Evolutionary conservation across 2,329 filamentous ascomycete genomes (phyloP).

Genomic region (Nemania abortiva): DNA sequence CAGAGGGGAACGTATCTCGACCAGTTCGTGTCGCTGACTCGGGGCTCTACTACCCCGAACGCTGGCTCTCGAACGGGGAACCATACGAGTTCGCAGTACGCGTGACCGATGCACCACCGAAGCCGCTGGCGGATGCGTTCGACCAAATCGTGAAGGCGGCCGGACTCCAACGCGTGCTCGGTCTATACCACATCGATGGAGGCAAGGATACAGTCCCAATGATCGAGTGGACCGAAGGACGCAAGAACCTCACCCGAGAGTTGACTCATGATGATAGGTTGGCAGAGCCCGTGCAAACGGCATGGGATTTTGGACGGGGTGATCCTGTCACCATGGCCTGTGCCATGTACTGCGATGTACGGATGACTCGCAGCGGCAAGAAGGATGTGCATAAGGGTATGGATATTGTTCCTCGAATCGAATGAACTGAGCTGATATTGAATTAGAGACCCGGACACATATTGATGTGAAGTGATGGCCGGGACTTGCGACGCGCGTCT

Average conservation of each 20-base stretch:
- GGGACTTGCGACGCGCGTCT: too few species aligned
- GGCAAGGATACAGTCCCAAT: not conserved
- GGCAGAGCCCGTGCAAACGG: not conserved
- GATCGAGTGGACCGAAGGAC: not conserved
- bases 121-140: not conserved
- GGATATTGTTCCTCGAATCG: not conserved
- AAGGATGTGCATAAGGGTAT: not conserved
- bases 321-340: not conserved
- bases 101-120: not conserved
- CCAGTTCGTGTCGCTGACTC: not conserved
- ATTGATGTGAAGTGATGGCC: not conserved
- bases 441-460: not conserved
- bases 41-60: not conserved
- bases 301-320: not conserved
- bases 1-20: not conserved
- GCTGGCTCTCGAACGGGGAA: not conserved
- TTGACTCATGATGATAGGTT: not conserved
- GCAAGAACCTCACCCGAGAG: not conserved
- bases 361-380: not conserved
- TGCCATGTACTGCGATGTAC: not conserved
- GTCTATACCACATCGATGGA: not conserved
- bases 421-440: not conserved
- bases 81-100: not conserved
- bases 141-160: not conserved
- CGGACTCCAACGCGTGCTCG: not conserved